Conservation (phyloP, 805 yeast genomes). For the Metschnikowia lachancei region DNA sequence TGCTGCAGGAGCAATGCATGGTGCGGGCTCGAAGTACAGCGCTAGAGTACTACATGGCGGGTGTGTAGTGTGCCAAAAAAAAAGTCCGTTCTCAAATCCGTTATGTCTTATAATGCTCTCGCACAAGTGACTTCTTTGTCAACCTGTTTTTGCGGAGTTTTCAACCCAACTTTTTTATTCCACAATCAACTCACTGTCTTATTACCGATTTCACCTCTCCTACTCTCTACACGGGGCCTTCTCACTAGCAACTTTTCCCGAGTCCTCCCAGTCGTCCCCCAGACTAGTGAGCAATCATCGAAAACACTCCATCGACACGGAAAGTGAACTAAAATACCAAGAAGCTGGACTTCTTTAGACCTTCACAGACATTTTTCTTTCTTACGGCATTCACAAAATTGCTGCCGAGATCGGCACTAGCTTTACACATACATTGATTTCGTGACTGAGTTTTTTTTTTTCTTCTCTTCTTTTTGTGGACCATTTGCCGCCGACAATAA, state of each 20-base stretch:
- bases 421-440: too few species aligned
- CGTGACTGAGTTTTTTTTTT: too few species aligned
- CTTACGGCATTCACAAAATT: too few species aligned
- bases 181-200: background rate
- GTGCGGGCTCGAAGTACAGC: constrained; percentile 2
- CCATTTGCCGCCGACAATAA: background rate
- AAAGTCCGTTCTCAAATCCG: background rate
- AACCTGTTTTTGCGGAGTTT: constrained; percentile 3
- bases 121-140: constrained; percentile 1
- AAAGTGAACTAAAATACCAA: background rate
- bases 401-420: too few species aligned
- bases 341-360: constrained; percentile 5
- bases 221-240: background rate
- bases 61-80: constrained; percentile 8
- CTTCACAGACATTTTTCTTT: background rate
- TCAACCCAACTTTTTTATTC: background rate
- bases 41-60: constrained; percentile 1
- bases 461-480: too few species aligned
- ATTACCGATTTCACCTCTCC: background rate
- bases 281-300: background rate
- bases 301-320: background rate
- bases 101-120: background rate
- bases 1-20: constrained; percentile 1
- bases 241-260: background rate
- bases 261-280: background rate